Base-by-base conservation (phyloP, 805 yeast species). In the Cephaloascus albidus region DNA sequence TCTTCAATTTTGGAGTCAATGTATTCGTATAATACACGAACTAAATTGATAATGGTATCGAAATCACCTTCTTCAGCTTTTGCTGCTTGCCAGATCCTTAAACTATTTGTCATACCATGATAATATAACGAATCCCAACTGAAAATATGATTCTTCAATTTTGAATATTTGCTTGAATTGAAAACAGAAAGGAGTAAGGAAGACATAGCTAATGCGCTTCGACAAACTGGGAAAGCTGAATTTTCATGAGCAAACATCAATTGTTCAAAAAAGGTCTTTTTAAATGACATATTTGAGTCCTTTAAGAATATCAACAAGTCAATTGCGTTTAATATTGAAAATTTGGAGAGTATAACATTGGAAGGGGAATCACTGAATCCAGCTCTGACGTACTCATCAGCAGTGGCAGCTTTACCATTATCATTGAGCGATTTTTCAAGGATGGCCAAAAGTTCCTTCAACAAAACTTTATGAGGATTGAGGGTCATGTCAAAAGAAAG, bases 51-150 rank as follows among this genome's bases (percentile, higher is more conserved):
- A 14, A 80, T 61, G 35, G 74, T 68, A 3, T 70, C 70, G 33
- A 74, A 65, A 51, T 84, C 85, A 12, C 62, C 72, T 0, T 47
- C 44, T 36, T 64, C 64, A 1, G 86, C 81, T 31, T 65, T 65
- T 1, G 89, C 74, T 37, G 68, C 74, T 44, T 72, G 74, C 90
- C 93, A 84, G 34, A 81, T 61, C 33, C 70, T 67, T 47, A 82
- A 60, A 40, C 80, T 68, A 43, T 74, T 73, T 31, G 68, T 64
- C 72, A 82, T 72, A 16, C 80, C 66, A 27, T 67, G 62, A 50
- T 71, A 77, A 38, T 76, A 74, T 50, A 84, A 58, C 19, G 71
- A 48, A 40, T 73, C 80, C 68, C 81, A 75, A 38, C 66, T 59
- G 43, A 68, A 68, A 34, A 72, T 60, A 18, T 65, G 57, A 14